Conservation (phyloP, 192 early-diverging fungal genomes). For the Gamsiella multidivaricata region DNA sequence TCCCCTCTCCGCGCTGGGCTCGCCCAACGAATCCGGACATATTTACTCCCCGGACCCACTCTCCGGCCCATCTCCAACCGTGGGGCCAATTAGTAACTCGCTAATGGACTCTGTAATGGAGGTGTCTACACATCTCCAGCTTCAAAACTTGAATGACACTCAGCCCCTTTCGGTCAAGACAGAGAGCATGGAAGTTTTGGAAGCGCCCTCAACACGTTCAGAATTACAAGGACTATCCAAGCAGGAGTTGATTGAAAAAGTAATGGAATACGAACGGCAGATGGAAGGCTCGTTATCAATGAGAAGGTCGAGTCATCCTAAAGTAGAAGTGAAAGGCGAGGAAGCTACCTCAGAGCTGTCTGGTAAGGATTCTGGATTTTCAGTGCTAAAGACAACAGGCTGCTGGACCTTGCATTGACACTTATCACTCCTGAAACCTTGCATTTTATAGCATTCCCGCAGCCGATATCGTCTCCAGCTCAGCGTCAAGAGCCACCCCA, state of each 20-base stretch:
- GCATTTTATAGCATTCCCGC: background rate
- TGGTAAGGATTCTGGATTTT: constrained; percentile 3
- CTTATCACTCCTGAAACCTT: too few species aligned
- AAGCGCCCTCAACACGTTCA: constrained; percentile 26
- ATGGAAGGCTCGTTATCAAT: constrained; percentile 26
- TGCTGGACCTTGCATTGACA: too few species aligned
- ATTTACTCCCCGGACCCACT: constrained; percentile 35
- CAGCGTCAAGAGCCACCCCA: constrained; percentile 24
- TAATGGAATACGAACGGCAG: constrained; percentile 52
- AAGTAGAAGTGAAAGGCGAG: constrained; percentile 1
- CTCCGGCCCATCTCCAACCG: constrained; percentile 36
- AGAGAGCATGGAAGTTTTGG: constrained; percentile 32
- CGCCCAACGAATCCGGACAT: constrained; percentile 36
- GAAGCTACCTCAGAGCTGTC: background rate
- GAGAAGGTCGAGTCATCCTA: constrained; percentile 22
- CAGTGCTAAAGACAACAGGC: too few species aligned
- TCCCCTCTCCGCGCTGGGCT: constrained; percentile 20
- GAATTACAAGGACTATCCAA: constrained; percentile 42
- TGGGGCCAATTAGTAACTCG: constrained; percentile 30
- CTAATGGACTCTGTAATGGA: constrained; percentile 53
- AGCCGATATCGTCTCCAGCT: constrained; percentile 1
- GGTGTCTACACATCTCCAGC: constrained; percentile 38
- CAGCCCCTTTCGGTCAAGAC: constrained; percentile 4
- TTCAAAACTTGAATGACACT: constrained; percentile 39
- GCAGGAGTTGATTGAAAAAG: constrained; percentile 47